Evolutionary conservation across 768 basidiomycete genomes (phyloP), one percentile per base, ranked within the genome.

Genomic region (Boletales sp.): DNA sequence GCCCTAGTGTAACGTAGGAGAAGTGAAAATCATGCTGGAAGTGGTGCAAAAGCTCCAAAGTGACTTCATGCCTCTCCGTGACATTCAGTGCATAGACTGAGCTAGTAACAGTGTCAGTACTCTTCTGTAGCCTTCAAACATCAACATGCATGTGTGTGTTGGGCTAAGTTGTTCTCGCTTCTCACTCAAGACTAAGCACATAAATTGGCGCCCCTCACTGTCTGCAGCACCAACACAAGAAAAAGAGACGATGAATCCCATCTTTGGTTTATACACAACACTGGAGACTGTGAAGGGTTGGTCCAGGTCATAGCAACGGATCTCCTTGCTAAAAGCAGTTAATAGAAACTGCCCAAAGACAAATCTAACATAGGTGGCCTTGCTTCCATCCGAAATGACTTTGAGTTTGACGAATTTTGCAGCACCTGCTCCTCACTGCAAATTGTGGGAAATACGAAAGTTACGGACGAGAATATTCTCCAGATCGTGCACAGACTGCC

Each of bases 11-110:
- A 8, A 59, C 47, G 3, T 4, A 3, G 1, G 29, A 12, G 24
- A 60, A 13, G 21, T 14, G 15, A 17, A 51, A 53, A 15, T 11
- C 7, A 17, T 40, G 11, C 40, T 54, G 35, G 18, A 52, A 50
- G 11, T 60, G 51, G 31, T 54, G 17, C 40, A 61, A 37, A 35
- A 60, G 61, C 5, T 53, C 51, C 38, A 61, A 32, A 5, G 50
- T 34, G 5, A 52, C 29, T n/a, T 47, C 38, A 14, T 43, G 41
- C 21, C 17, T 40, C 5, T 42, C 43, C 11, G 8, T 19, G n/a
- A 52, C 27, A 2, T 50, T 32, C 19, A 61, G 17, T 9, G n/a
- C n/a, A 40, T 47, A 43, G 29, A 43, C 18, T 8, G 41, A 49
- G 13, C 36, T 37, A 37, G 36, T 18, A 37, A 37, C 36, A 17